These are phyloP conservation scores for Vanrija humicola DNA, from an alignment of 1,284 basidiomycete species.

Conservation along the genomic window DNA sequence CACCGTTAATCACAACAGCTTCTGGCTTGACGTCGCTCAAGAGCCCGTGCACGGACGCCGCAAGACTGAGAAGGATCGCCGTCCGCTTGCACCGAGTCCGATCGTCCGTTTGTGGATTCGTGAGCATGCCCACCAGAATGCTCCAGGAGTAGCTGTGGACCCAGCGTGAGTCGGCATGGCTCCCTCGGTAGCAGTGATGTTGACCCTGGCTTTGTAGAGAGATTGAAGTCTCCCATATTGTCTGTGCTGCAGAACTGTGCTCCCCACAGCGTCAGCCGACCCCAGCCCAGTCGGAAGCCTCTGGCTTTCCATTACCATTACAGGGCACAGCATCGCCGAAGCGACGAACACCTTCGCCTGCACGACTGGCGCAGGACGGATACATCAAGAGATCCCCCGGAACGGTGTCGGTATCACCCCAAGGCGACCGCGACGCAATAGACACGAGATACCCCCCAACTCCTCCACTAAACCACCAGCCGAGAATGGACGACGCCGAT, in stretches of 20 bases:
- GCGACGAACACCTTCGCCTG: background rate
- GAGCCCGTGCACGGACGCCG: slow-evolving; percentile 30
- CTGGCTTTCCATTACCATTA: background rate
- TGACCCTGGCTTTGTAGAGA: slow-evolving; percentile 10
- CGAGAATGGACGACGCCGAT: no score
- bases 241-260: slow-evolving; percentile 26
- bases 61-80: slow-evolving; percentile 35
- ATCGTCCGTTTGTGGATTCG: slow-evolving; percentile 25
- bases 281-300: background rate
- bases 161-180: slow-evolving; percentile 7
- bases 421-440: no score
- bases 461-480: no score
- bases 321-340: background rate
- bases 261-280: background rate
- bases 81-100: slow-evolving; percentile 31
- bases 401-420: no score
- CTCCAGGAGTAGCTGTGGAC: slow-evolving; percentile 6
- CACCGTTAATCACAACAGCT: slow-evolving; percentile 13
- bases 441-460: no score
- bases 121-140: slow-evolving; percentile 9
- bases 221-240: slow-evolving; percentile 23
- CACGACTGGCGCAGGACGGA: no score
- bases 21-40: slow-evolving; percentile 27
- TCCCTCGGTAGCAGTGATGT: no score
- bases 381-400: no score